Base-by-base conservation (phyloP, 1,284 basidiomycete genomes). In the Malassezia sp. region DNA sequence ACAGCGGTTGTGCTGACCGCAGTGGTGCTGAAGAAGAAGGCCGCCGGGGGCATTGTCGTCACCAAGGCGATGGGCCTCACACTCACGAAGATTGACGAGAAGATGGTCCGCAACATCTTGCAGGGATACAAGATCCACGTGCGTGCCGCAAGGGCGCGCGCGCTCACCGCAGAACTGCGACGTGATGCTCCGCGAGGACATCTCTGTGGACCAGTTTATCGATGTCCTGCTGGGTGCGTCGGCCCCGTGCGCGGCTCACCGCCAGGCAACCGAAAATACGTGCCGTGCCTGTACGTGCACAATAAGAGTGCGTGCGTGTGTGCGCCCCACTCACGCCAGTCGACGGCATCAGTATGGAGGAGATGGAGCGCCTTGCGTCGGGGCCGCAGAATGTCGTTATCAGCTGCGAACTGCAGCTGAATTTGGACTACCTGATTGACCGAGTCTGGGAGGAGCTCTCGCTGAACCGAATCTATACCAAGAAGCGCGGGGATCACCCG, bases 171-270 rank as follows among this genome's bases (percentile, higher is more conserved):
- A 53, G 48, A 67, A 67, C 33, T 49, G 51, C 23, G 63, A 67
- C 29, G 61, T 67, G 26, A 59, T 64, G 57, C 45, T 67, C 31
- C 43, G 61, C 11, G 55, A 67, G 31, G 63, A 67, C 24, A 88
- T 95, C 56, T 86, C 85, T 3, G 87, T 84, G 2, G 90, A 97
- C 71, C 87, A 96, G 68, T 93, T 96, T 67, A 93, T 96, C 62
- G 91, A 97, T 67, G 87, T 95, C 9, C 77, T 97, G 15, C 84
- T 96, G 45, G 60, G n/a, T n/a, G n/a, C n/a, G n/a, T n/a, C n/a
- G n/a, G n/a, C n/a, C n/a, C n/a, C n/a, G n/a, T n/a, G n/a, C n/a
- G n/a, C n/a, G n/a, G n/a, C n/a, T n/a, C n/a, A n/a, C n/a, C n/a
- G n/a, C n/a, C n/a, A n/a, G n/a, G 60, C 33, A 91, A 84, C 11